phyloP scores from a whole-genome alignment of 1,284 basidiomycete genomes.

The Heterobasidion annosum region DNA sequence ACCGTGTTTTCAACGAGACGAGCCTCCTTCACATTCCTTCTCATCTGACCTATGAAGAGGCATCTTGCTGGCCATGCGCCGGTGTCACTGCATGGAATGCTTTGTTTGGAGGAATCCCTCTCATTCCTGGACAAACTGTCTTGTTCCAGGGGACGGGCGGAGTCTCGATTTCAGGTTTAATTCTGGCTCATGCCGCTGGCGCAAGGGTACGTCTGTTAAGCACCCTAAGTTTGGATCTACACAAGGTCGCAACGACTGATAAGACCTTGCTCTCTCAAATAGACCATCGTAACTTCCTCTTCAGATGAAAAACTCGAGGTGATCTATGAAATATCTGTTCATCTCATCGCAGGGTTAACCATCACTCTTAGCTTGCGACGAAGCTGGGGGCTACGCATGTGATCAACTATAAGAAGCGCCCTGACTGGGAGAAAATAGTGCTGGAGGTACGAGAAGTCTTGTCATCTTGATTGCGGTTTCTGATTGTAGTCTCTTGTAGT shows the following conservation, averaged over 20 bases:
- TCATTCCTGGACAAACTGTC: constrained; percentile 5
- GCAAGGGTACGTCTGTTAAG: constrained; percentile 28
- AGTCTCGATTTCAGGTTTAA: constrained; percentile 14
- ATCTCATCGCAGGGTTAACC: background rate
- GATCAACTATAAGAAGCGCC: constrained; percentile 48
- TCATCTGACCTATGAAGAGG: constrained; percentile 43
- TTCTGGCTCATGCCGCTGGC: constrained; percentile 22
- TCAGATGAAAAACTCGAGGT: constrained; percentile 47
- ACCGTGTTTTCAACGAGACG: constrained; percentile 30
- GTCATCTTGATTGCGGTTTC: background rate
- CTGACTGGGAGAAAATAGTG: constrained; percentile 32
- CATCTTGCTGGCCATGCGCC: constrained; percentile 30
- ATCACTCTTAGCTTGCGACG: constrained; percentile 20
- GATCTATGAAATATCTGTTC: background rate
- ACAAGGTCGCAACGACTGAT: background rate
- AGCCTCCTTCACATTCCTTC: constrained; percentile 23
- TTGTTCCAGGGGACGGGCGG: constrained; percentile 9
- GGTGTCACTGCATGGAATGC: constrained; percentile 8
- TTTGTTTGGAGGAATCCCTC: constrained; percentile 1
- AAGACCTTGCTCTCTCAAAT: background rate
- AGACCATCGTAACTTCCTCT: constrained; percentile 45
- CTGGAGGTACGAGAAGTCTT: background rate
- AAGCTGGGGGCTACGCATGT: constrained; percentile 39
- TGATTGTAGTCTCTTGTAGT: background rate
- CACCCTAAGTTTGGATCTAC: background rate